These are phyloP conservation scores for Hondaea fermentalgiana DNA, from an alignment of 108 stramenopile genomes.

Conservation along the genomic window DNA sequence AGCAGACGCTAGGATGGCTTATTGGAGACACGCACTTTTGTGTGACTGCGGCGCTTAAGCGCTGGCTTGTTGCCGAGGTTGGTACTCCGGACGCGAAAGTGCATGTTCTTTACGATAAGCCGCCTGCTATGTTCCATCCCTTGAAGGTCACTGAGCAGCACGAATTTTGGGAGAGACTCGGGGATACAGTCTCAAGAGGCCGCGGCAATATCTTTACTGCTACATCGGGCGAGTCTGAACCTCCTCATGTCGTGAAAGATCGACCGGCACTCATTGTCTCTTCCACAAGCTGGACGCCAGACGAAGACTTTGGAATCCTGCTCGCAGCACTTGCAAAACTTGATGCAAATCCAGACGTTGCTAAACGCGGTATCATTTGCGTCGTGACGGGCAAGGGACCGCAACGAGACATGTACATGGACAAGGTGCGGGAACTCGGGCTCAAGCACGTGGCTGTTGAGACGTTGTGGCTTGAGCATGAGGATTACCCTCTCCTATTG, in stretches of 20 bases:
- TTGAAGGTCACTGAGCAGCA: slow-evolving; percentile 59
- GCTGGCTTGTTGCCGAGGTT: slow-evolving; percentile 67
- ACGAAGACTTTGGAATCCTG: slow-evolving; percentile 92
- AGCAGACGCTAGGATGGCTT: slow-evolving; percentile 58
- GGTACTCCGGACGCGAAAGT: background rate
- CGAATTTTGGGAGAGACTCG: slow-evolving; percentile 46
- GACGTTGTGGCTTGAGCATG: slow-evolving; percentile 84
- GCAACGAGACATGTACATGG: slow-evolving; percentile 61
- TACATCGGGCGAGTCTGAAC: background rate
- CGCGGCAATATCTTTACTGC: background rate
- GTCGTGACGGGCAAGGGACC: slow-evolving; percentile 96
- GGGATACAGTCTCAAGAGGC: background rate
- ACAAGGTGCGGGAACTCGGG: slow-evolving; percentile 39
- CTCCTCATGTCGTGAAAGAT: background rate
- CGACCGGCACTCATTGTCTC: slow-evolving; percentile 80
- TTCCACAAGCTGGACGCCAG: slow-evolving; percentile 93
- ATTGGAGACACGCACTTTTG: slow-evolving; percentile 72
- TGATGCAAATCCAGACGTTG: slow-evolving; percentile 37
- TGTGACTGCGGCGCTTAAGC: slow-evolving; percentile 78
- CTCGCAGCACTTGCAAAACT: slow-evolving; percentile 65
- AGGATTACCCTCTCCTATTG: slow-evolving; percentile 80
- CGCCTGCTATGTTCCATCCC: slow-evolving; percentile 70
- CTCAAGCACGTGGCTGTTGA: slow-evolving; percentile 45
- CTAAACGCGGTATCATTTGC: slow-evolving; percentile 46
- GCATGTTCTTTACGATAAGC: slow-evolving; percentile 75